These are phyloP conservation scores for Dactylellina drechsleri DNA, from an alignment of 2,329 filamentous ascomycete genomes.

Conservation along the genomic window DNA sequence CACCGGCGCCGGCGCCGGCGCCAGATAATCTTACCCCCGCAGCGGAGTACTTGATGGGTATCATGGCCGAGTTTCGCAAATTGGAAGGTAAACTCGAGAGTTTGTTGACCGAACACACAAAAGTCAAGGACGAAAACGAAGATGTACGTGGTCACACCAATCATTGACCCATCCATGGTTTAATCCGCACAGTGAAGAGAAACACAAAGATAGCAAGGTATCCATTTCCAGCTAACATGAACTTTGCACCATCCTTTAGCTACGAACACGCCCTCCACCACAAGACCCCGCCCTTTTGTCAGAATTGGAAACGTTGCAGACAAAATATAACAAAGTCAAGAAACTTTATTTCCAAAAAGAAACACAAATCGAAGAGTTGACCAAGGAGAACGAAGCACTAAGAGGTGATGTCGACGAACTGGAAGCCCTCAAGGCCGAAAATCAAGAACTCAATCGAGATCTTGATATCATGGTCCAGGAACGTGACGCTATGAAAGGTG, in stretches of 20 bases:
- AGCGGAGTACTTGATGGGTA: slow-evolving; percentile 48
- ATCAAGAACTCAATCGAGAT: slow-evolving; percentile 43
- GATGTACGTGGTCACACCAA: slow-evolving; percentile 44
- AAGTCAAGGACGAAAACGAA: slow-evolving; percentile 52
- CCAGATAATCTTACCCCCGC: slow-evolving; percentile 25
- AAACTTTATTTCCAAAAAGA: slow-evolving; percentile 55
- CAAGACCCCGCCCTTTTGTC: slow-evolving; percentile 35
- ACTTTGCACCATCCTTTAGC: slow-evolving; percentile 1
- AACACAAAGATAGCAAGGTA: background rate
- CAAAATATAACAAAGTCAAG: slow-evolving; percentile 54
- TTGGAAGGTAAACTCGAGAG: slow-evolving; percentile 47
- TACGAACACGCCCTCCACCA: slow-evolving; percentile 39
- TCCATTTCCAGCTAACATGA: background rate
- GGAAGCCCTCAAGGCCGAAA: slow-evolving; percentile 31
- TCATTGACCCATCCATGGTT: background rate
- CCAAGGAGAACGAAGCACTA: slow-evolving; percentile 44
- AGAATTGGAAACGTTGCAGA: slow-evolving; percentile 46
- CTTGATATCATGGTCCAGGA: slow-evolving; percentile 51
- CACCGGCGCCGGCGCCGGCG: background rate
- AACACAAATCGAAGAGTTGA: slow-evolving; percentile 39
- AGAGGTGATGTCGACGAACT: slow-evolving; percentile 36
- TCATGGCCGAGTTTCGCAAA: slow-evolving; percentile 53
- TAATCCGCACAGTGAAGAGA: slow-evolving; percentile 16
- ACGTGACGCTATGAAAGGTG: slow-evolving; percentile 20
- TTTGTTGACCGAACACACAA: slow-evolving; percentile 46